Evolutionary conservation across 1,284 basidiomycete species (phyloP).

Genomic region (Pseudozyma thailandica): DNA sequence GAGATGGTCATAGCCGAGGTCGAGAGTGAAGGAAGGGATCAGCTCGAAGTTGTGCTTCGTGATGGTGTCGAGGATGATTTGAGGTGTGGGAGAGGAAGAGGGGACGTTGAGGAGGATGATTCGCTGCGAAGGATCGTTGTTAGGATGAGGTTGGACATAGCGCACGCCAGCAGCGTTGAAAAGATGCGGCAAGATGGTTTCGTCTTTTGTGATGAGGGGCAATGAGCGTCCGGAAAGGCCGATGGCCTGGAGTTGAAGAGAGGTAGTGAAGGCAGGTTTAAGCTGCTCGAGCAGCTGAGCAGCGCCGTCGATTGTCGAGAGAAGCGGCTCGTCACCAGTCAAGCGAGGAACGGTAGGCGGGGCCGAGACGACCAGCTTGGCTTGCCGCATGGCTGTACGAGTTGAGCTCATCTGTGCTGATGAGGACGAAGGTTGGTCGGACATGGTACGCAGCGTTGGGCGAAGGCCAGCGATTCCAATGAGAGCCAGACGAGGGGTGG

Average conservation of each 20-base stretch:
- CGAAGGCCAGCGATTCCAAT: too few relatives aligned
- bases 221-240: constrained; percentile 26
- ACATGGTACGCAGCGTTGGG: too few relatives aligned
- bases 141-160: constrained; percentile 41
- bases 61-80: constrained; percentile 9
- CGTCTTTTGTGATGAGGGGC: constrained; percentile 27
- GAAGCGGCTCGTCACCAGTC: constrained; percentile 21
- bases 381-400: constrained; percentile 23
- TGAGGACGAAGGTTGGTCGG: neutral
- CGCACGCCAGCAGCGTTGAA: constrained; percentile 42
- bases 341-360: constrained; percentile 26
- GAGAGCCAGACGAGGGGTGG: too few relatives aligned
- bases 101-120: constrained; percentile 40
- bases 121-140: constrained; percentile 28
- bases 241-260: constrained; percentile 35
- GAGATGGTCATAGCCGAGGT: constrained; percentile 36
- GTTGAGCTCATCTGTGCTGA: constrained; percentile 7
- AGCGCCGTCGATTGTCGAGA: constrained; percentile 19
- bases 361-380: constrained; percentile 23
- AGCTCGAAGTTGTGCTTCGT: constrained; percentile 16
- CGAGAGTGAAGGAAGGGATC: constrained; percentile 1
- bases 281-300: constrained; percentile 27
- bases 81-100: constrained; percentile 19
- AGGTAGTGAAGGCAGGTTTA: constrained; percentile 25
- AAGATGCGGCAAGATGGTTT: constrained; percentile 23